phyloP scores from a whole-genome alignment of 1,284 basidiomycete genomes.

The Trametes hirsuta region DNA sequence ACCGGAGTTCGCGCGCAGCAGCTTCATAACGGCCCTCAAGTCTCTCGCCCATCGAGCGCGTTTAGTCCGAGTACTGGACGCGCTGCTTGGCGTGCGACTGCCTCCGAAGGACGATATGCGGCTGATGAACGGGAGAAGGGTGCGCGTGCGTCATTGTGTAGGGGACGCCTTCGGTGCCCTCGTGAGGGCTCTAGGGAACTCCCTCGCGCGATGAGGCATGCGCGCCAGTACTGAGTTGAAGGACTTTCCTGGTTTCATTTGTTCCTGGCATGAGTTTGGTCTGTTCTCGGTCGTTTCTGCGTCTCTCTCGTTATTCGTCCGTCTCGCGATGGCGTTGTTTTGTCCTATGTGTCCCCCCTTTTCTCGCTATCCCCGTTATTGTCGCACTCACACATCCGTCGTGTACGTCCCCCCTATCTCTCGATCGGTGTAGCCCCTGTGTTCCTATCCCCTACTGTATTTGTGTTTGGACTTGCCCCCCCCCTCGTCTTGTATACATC shows the following conservation, averaged over 20 bases:
- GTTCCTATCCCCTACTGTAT: too few species aligned
- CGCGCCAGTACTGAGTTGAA: not conserved
- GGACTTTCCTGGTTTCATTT: not conserved
- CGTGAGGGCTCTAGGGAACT: slow-evolving; percentile 6
- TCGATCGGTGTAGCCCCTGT: too few species aligned
- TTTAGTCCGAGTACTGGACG: slow-evolving; percentile 3
- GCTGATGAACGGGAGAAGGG: slow-evolving; percentile 8
- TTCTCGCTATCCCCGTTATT: too few species aligned
- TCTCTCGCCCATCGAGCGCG: slow-evolving; percentile 7
- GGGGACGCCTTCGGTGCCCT: slow-evolving; percentile 1
- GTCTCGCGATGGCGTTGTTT: too few species aligned
- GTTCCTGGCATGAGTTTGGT: too few species aligned
- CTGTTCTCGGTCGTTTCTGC: not conserved
- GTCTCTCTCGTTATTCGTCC: not conserved
- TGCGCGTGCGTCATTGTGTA: slow-evolving; percentile 10
- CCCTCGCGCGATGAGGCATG: slow-evolving; percentile 6
- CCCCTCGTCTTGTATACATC: too few species aligned
- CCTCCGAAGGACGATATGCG: slow-evolving; percentile 10
- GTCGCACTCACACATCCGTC: too few species aligned
- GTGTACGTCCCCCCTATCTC: too few species aligned
- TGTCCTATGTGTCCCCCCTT: too few species aligned
- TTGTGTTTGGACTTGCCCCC: too few species aligned
- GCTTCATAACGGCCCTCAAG: slow-evolving; percentile 10
- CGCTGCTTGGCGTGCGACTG: slow-evolving; percentile 10
- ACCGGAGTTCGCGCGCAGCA: slow-evolving; percentile 7